These are phyloP conservation scores for Ceriops decandra DNA, from an alignment of 345 rosid genomes.

Conservation along the genomic window DNA sequence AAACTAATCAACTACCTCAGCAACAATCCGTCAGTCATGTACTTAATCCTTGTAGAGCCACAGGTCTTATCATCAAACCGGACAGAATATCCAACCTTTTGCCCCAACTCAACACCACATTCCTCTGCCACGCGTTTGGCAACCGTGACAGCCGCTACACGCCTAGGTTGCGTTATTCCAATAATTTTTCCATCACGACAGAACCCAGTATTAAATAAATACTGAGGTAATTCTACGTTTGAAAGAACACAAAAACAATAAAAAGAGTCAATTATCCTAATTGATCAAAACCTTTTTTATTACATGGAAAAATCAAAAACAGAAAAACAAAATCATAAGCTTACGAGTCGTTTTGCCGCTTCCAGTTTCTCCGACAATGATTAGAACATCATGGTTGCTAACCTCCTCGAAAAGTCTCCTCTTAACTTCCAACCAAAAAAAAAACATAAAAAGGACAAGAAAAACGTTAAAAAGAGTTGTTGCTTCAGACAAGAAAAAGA, in stretches of 20 bases:
- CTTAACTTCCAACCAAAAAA: conserved; percentile 45
- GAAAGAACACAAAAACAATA: neutral
- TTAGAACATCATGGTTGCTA: conserved; percentile 47
- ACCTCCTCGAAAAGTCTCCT: conserved; percentile 73
- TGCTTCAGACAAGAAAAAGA: neutral
- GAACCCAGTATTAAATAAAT: conserved; percentile 64
- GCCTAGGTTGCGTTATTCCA: conserved; percentile 88
- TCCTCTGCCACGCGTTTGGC: conserved; percentile 88
- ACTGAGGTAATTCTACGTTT: conserved; percentile 81
- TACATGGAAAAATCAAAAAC: neutral
- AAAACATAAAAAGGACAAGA: conserved; percentile 5
- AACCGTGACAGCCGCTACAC: conserved; percentile 88
- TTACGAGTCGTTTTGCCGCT: conserved; percentile 97
- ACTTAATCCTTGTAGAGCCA: conserved; percentile 63
- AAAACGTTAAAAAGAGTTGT: conserved; percentile 13
- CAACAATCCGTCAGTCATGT: conserved; percentile 88
- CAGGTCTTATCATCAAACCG: conserved; percentile 80
- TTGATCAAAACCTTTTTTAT: neutral
- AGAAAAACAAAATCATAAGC: conserved; percentile 16
- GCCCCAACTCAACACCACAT: conserved; percentile 72
- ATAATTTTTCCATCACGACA: conserved; percentile 64
- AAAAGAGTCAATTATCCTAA: neutral
- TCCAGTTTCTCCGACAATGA: conserved; percentile 96
- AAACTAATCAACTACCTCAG: conserved; percentile 44
- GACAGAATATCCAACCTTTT: conserved; percentile 79